Percentiles rank a stretch among this genome's conserved stretches.
These are phyloP conservation scores for Oemleria cerasiformis DNA, from an alignment of 306 rosid species.

Conservation along the genomic window DNA sequence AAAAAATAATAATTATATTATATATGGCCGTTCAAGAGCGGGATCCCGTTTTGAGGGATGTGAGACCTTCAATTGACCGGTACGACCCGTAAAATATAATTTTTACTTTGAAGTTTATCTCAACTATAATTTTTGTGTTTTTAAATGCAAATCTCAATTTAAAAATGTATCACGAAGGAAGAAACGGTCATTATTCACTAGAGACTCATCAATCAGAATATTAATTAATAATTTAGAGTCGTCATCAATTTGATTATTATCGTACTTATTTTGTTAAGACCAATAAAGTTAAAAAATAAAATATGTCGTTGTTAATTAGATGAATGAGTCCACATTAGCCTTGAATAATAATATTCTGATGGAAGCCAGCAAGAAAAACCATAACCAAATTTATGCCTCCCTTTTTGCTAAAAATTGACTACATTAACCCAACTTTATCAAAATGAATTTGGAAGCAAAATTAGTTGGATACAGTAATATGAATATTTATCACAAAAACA, in stretches of 20 bases:
- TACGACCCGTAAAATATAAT: too few species aligned
- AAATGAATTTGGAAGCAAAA: not conserved
- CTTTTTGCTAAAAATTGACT: not conserved
- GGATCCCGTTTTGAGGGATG: too few species aligned
- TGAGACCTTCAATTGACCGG: too few species aligned
- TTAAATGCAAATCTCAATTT: too few species aligned
- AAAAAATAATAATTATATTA: not conserved
- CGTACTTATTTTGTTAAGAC: not conserved
- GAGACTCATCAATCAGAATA: not conserved
- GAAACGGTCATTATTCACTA: too few species aligned
- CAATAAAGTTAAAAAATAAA: not conserved
- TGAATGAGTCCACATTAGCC: constrained; percentile 6
- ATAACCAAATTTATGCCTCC: constrained; percentile 12
- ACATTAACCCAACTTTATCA: constrained; percentile 1
- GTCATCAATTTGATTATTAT: not conserved
- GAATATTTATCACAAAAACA: too few species aligned
- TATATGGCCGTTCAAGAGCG: too few species aligned
- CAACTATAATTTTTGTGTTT: too few species aligned
- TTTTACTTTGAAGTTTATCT: too few species aligned
- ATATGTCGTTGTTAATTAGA: constrained; percentile 5
- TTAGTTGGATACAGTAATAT: not conserved
- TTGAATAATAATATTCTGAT: constrained; percentile 7
- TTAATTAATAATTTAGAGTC: not conserved
- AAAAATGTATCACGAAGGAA: too few species aligned
- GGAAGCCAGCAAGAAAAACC: constrained; percentile 14